phyloP scores from a whole-genome alignment of 768 basidiomycete species.

The Tylopilus plumbeoviolaceoides region DNA sequence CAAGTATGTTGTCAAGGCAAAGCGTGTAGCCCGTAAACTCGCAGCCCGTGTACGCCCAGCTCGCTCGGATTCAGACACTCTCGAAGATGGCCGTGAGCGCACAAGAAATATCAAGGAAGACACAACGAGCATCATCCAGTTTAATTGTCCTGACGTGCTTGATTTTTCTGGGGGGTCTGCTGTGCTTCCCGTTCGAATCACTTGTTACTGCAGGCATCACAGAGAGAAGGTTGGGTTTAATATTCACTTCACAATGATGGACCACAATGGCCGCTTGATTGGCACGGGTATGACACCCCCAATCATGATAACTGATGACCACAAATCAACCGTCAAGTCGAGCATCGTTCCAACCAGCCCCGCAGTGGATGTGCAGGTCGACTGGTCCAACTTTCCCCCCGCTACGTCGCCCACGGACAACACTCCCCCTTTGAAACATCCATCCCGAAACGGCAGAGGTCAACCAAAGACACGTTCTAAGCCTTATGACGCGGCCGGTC shows the following conservation, averaged over 20 bases:
- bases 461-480: slow-evolving; percentile 58
- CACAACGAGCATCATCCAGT: slow-evolving; percentile 85
- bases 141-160: slow-evolving; percentile 88
- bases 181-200: slow-evolving; percentile 89
- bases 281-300: slow-evolving; percentile 81
- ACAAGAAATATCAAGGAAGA: slow-evolving; percentile 50
- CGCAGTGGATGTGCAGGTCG: slow-evolving; percentile 39
- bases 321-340: slow-evolving; percentile 66
- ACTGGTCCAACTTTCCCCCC: slow-evolving; percentile 44
- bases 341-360: slow-evolving; percentile 28
- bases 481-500: slow-evolving; percentile 53
- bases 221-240: slow-evolving; percentile 95
- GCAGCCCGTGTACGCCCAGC: slow-evolving; percentile 79
- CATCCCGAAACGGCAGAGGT: slow-evolving; percentile 41
- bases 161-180: slow-evolving; percentile 87
- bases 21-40: slow-evolving; percentile 85
- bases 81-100: slow-evolving; percentile 51
- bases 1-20: slow-evolving; percentile 50
- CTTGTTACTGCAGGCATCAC: slow-evolving; percentile 98
- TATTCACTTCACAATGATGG: slow-evolving; percentile 82
- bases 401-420: slow-evolving; percentile 25
- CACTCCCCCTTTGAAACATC: slow-evolving; percentile 46
- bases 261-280: slow-evolving; percentile 72
- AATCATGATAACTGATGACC: slow-evolving; percentile 99
- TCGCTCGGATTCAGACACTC: slow-evolving; percentile 70